phyloP scores from a whole-genome alignment of 2,329 filamentous ascomycete genomes.

The Ophiostoma pallidulum region DNA sequence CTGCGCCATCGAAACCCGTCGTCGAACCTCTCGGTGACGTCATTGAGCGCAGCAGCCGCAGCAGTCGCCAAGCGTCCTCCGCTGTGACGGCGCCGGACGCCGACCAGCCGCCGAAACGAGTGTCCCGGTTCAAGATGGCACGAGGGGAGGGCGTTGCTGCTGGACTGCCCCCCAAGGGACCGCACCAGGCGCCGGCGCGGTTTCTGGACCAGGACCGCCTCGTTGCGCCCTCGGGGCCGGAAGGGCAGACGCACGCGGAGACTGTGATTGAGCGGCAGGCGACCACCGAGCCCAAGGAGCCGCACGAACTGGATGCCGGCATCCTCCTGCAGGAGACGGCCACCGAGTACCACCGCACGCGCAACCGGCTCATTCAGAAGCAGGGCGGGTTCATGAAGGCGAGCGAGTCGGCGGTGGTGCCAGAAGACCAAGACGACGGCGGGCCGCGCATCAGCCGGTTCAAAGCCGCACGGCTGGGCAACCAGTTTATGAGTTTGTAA shows the following conservation, averaged over 20 bases:
- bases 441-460: conserved; percentile 61
- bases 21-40: conserved; percentile 19
- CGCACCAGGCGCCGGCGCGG: conserved; percentile 33
- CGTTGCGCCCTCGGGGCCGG: conserved; percentile 32
- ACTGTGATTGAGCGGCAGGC: conserved; percentile 47
- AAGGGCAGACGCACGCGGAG: conserved; percentile 49
- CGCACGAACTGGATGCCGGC: conserved; percentile 62
- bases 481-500: conserved; percentile 12
- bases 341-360: conserved; percentile 70
- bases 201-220: conserved; percentile 29
- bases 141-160: conserved; percentile 16
- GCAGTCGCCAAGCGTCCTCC: background rate
- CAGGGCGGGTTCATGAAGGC: conserved; percentile 74
- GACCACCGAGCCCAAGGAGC: conserved; percentile 27
- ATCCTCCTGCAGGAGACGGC: conserved; percentile 69
- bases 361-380: conserved; percentile 73
- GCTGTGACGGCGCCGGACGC: background rate
- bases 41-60: conserved; percentile 22
- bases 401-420: conserved; percentile 56
- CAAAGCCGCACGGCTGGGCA: conserved; percentile 54
- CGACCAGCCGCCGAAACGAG: conserved; percentile 27
- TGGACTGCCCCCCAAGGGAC: conserved; percentile 30
- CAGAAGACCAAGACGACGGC: conserved; percentile 58
- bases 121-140: conserved; percentile 45
- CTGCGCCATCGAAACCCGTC: conserved; percentile 4